Base-by-base conservation (phyloP, 768 basidiomycete species). In the Cyclocybe cylindracea region DNA sequence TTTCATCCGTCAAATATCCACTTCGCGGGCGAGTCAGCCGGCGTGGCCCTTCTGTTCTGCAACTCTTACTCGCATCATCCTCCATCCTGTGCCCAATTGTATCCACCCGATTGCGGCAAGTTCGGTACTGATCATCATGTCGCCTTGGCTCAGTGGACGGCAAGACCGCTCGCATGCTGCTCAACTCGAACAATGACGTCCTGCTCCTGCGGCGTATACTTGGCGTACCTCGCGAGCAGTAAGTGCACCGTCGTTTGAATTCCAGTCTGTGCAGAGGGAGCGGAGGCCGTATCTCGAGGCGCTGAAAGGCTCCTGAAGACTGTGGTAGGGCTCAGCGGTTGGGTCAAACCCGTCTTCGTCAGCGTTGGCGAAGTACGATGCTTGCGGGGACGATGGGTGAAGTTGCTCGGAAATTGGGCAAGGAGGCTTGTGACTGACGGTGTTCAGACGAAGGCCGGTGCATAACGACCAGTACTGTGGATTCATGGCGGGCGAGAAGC, bases 301-400 rank as follows among this genome's bases (percentile, higher is more conserved):
- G 4, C 49, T 52, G 7, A 55, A 54, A n/a, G 4, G 66, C 67
- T 1, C 68, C 70, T 13, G 60, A 61, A 4, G 60, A 43, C 5
- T 75, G 70, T 72, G 71, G 39, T 46, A 46, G 65, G 69, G 2
- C 39, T 68, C 2, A 61, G 66, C 1, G 52, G 35, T 5, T 45
- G 66, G 5, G 66, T 72, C 1, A 56, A 61, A 3, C 61, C 70
- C 13, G 44, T 75, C 2, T 58, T 75, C 39, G 63, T 75, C 19
- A 75, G 69, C 4, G 68, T 61, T 1, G 75, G 75, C 1, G 66
- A 64, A n/a, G n/a, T 56, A 56, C 16, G 75, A 77, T 66, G 62
- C 24, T 50, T 74, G 54, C 48, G 66, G 44, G 71, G n/a, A 73
- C 44, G 67, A 68, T 47, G 63, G 32, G 51, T 67, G 8, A 48